Evolutionary conservation across 1,284 basidiomycete genomes (phyloP), one percentile per base, ranked within the genome.

Genomic region (Cutaneotrichosporon sp.): DNA sequence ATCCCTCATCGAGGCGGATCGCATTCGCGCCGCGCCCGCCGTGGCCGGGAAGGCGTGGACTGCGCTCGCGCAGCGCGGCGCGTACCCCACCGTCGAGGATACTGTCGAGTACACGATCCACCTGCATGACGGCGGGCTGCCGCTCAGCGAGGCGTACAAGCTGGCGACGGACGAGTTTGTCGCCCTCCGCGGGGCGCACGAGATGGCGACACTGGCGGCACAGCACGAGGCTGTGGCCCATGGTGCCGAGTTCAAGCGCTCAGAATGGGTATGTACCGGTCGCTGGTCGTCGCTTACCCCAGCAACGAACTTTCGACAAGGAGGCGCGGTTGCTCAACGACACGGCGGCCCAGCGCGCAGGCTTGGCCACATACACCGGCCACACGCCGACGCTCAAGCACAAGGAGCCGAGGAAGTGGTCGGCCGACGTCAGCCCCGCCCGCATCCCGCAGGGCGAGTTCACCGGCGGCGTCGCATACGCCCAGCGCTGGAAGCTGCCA

Each of bases 71-170:
- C 90, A 97, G 74, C 79, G 87, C 52, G 86, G 87, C 19, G 80
- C 81, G 39, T 92, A 91, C 70, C 91, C 92, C 16, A 81, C 80
- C 17, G 81, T 90, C 26, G 93, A 97, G 78, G 91, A 97, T 74
- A 84, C 84, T 33, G 80, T 97, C 53, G 82, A 81, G 51, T 97
- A 88, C 73, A 81, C 87, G 12, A 75, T 88, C 43, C 89, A 86
- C 66, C 80, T 97, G 12, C 83, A 91, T 71, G 74, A 84, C 55
- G 61, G 82, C 51, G 85, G 88, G 63, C 56, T 85, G 24, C 80
- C 89, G 1, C 78, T 97, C 35, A 84, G 87, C 0, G 77, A 85
- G 34, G 93, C 94, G 4, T 98, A 98, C 72, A 78, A 80, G 5
- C 76, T 78, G 17, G 85, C 89, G 20, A 81, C 90, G n/a, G 79